phyloP scores from a whole-genome alignment of 129 eudicot genomes.

The Flaveria trinervia region DNA sequence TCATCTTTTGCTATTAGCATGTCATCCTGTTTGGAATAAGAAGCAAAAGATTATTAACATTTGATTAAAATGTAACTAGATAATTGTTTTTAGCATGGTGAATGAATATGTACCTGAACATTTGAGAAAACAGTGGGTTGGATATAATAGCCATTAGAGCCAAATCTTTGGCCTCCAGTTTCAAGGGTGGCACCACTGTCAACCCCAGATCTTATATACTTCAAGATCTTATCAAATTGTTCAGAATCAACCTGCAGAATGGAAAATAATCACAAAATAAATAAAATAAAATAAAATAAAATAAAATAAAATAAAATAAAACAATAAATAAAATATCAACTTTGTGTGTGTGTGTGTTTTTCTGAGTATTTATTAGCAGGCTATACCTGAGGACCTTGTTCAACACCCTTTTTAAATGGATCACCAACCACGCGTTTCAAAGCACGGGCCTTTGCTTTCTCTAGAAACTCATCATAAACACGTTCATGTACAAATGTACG shows the following conservation, averaged over 20 bases:
- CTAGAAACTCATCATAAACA: conserved; percentile 55
- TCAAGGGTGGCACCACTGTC: conserved; percentile 54
- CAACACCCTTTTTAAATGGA: conserved; percentile 51
- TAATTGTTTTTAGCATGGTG: not conserved
- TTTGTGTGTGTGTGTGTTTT: not conserved
- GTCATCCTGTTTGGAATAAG: conserved; percentile 42
- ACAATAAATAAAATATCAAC: not conserved
- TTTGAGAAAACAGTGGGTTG: conserved; percentile 62
- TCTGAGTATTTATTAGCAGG: not conserved
- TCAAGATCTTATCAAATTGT: conserved; percentile 56
- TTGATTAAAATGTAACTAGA: not conserved
- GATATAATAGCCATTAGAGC: conserved; percentile 48
- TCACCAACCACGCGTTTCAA: conserved; percentile 52
- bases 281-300: not conserved
- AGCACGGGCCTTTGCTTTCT: conserved; percentile 52
- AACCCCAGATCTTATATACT: conserved; percentile 48
- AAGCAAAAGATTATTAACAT: not conserved
- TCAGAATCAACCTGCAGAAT: conserved; percentile 42
- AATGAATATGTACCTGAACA: conserved; percentile 39
- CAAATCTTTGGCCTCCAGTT: conserved; percentile 57
- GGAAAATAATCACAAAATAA: not conserved
- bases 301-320: no score
- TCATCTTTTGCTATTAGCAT: conserved; percentile 59
- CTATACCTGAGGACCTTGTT: conserved; percentile 65
- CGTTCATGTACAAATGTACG: conserved; percentile 61